phyloP scores from a whole-genome alignment of 805 yeast species.

The Barnettozyma salicaria region DNA sequence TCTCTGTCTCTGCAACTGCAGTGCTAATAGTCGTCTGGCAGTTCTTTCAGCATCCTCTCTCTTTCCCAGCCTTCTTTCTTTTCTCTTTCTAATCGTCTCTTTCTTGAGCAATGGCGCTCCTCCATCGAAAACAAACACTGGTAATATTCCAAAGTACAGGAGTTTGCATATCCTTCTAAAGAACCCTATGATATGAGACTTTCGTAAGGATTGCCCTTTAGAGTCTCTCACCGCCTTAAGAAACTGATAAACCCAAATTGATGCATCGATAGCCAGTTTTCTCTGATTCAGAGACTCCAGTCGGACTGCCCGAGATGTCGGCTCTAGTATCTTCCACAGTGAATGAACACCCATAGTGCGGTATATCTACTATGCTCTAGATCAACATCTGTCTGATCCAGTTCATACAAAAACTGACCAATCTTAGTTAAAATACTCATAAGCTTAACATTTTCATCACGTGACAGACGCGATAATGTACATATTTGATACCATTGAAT shows the following conservation, averaged over 20 bases:
- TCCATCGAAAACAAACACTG: conserved; percentile 93
- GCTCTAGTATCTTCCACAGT: conserved; percentile 87
- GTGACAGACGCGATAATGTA: no score
- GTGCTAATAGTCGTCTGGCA: conserved; percentile 74
- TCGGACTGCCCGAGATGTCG: conserved; percentile 85
- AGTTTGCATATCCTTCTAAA: conserved; percentile 89
- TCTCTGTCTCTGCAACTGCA: conserved; percentile 62
- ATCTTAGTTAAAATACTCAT: no score
- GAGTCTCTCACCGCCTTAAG: conserved; percentile 87
- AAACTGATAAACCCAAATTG: conserved; percentile 97
- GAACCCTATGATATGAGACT: conserved; percentile 92
- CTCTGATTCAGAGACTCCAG: conserved; percentile 78
- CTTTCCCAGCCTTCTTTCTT: conserved; percentile 68
- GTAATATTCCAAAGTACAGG: conserved; percentile 77
- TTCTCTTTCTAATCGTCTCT: conserved; percentile 68
- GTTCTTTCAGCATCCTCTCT: conserved; percentile 63
- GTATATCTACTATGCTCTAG: no score
- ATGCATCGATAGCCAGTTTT: conserved; percentile 90
- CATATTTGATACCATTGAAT: no score
- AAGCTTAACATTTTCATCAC: no score
- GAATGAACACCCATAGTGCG: conserved; percentile 92
- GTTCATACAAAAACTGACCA: no score
- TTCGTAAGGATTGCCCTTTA: conserved; percentile 69
- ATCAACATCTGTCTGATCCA: background rate
- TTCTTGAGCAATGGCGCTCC: conserved; percentile 84